Conservation (phyloP, 2,329 filamentous ascomycete species). For the Fusarium graminum region DNA sequence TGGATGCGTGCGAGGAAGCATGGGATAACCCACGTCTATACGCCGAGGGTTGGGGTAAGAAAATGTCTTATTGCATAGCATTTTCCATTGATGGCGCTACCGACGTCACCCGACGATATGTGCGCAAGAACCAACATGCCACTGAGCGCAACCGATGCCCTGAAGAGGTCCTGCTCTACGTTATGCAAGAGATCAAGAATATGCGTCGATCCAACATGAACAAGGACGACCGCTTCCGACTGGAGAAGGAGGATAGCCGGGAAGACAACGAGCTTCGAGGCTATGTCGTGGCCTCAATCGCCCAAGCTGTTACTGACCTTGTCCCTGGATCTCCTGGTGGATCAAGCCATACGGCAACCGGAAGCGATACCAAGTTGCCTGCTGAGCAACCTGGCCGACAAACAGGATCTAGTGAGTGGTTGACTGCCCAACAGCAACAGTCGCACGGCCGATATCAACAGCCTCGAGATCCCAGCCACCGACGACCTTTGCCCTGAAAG, state of each 20-base stretch:
- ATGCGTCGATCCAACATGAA: constrained; percentile 85
- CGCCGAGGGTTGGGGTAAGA: constrained; percentile 94
- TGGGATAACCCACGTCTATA: constrained; percentile 97
- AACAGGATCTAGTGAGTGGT: constrained; percentile 65
- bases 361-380: constrained; percentile 71
- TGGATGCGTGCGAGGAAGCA: constrained; percentile 92
- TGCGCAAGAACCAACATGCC: constrained; percentile 78
- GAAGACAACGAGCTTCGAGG: constrained; percentile 82
- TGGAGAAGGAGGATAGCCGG: constrained; percentile 82
- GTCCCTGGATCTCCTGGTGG: constrained; percentile 61
- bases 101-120: constrained; percentile 75
- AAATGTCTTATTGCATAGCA: constrained; percentile 96
- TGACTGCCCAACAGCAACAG: constrained; percentile 62
- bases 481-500: constrained; percentile 54
- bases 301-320: constrained; percentile 78
- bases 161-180: constrained; percentile 90
- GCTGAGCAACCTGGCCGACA: constrained; percentile 69
- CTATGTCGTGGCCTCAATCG: constrained; percentile 80
- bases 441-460: constrained; percentile 59
- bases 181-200: constrained; percentile 90
- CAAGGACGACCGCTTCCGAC: constrained; percentile 85
- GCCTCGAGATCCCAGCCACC: constrained; percentile 61
- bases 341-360: constrained; percentile 41
- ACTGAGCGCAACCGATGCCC: constrained; percentile 82
- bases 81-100: constrained; percentile 90